These are phyloP conservation scores for Handroanthus guayacan DNA, from an alignment of 257 asterid species.

Conservation along the genomic window DNA sequence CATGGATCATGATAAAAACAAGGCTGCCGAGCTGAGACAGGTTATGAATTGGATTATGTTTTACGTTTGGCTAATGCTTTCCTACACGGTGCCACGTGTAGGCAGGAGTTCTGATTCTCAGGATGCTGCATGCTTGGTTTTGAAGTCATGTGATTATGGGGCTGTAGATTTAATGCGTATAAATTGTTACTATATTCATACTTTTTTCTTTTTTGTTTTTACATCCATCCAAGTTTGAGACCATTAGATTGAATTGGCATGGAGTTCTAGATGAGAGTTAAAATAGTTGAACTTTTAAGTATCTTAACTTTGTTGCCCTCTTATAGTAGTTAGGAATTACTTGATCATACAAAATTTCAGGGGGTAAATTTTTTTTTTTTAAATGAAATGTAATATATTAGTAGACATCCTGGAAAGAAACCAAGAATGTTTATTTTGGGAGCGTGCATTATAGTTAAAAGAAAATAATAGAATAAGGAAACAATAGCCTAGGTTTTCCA, in stretches of 20 bases:
- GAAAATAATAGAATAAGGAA: background rate
- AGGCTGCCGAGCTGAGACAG: conserved; percentile 93
- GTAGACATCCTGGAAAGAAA: background rate
- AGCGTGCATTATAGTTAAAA: background rate
- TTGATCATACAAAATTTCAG: background rate
- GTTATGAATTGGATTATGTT: conserved; percentile 43
- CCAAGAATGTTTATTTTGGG: background rate
- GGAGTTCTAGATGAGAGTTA: background rate
- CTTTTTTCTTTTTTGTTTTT: background rate
- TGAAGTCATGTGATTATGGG: conserved; percentile 20
- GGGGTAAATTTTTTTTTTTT: background rate
- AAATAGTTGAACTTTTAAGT: background rate
- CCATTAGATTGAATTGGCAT: background rate
- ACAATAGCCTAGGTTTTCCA: background rate
- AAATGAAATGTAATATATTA: conserved; percentile 9
- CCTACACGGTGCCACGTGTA: conserved; percentile 7
- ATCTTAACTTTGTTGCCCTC: background rate
- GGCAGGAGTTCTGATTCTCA: conserved; percentile 16
- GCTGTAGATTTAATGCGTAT: background rate
- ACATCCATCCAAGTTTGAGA: background rate
- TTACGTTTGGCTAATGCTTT: conserved; percentile 3
- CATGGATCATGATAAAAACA: conserved; percentile 86
- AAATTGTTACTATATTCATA: background rate
- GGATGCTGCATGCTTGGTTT: conserved; percentile 15
- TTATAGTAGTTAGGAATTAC: background rate